These are phyloP conservation scores for Saitozyma podzolica DNA, from an alignment of 768 basidiomycete genomes.

Conservation along the genomic window DNA sequence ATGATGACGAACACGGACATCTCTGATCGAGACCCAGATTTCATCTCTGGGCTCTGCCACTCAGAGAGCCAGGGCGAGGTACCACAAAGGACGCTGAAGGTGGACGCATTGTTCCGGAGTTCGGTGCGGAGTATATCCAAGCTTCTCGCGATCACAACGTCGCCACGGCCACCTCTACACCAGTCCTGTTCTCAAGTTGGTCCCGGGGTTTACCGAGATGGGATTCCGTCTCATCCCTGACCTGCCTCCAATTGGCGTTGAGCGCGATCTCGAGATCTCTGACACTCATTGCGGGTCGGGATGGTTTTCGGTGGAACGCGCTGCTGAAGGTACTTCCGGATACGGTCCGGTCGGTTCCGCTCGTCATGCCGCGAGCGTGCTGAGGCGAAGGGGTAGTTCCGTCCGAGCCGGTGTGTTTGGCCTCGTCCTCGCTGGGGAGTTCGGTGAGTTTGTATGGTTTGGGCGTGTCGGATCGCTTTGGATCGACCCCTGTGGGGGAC, in stretches of 20 bases:
- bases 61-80: no score
- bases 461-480: no score
- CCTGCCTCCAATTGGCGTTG: slow-evolving; percentile 36
- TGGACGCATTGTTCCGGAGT: no score
- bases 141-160: slow-evolving; percentile 14
- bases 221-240: slow-evolving; percentile 25
- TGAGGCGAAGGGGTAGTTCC: no score
- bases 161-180: slow-evolving; percentile 40
- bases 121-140: neutral
- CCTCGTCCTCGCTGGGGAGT: no score
- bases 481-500: no score
- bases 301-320: slow-evolving; percentile 20
- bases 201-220: slow-evolving; percentile 28
- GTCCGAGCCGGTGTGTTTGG: no score
- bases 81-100: no score
- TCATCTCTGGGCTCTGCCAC: no score
- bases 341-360: neutral
- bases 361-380: neutral
- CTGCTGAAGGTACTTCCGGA: neutral
- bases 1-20: no score
- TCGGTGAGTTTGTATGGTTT: no score
- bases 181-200: slow-evolving; percentile 43
- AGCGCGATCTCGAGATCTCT: slow-evolving; percentile 37
- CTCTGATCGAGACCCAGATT: no score
- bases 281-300: neutral